These are phyloP conservation scores for Pilaira anomala DNA, from an alignment of 192 early-diverging fungal species.

Conservation along the genomic window DNA sequence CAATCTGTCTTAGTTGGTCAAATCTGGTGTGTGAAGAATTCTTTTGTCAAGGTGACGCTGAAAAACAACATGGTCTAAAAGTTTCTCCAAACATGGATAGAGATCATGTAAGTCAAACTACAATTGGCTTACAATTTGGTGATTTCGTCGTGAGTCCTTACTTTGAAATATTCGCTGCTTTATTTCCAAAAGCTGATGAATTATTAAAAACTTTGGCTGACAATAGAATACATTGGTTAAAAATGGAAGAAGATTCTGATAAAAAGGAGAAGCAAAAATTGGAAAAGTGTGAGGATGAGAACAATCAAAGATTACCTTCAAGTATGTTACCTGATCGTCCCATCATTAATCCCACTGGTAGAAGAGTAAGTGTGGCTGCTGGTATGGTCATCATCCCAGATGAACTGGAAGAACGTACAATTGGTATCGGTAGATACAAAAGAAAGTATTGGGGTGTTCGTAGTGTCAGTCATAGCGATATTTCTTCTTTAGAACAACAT, in stretches of 20 bases:
- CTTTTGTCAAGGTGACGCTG: conserved; percentile 82
- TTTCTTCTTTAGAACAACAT: background rate
- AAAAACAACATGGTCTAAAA: conserved; percentile 69
- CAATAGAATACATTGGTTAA: conserved; percentile 60
- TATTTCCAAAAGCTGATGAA: conserved; percentile 65
- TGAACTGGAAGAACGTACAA: conserved; percentile 35
- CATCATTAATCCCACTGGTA: conserved; percentile 26
- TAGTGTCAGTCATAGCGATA: conserved; percentile 34
- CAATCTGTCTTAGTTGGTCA: conserved; percentile 86
- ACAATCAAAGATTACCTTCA: conserved; percentile 9
- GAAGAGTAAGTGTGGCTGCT: conserved; percentile 42
- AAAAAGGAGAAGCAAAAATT: background rate
- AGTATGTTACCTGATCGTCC: conserved; percentile 16
- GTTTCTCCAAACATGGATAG: conserved; percentile 92
- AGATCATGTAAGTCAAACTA: conserved; percentile 59
- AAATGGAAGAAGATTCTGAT: conserved; percentile 27
- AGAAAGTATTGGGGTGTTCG: conserved; percentile 31
- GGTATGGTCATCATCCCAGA: conserved; percentile 44
- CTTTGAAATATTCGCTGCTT: conserved; percentile 75
- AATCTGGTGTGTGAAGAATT: conserved; percentile 86
- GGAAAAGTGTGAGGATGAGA: conserved; percentile 5
- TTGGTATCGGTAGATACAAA: conserved; percentile 9
- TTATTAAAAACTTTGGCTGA: conserved; percentile 53
- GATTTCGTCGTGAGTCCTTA: conserved; percentile 86
- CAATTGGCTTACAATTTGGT: conserved; percentile 80